Evolutionary conservation across 1,139 yeast species (phyloP).

Genomic region (Arxiozyma bovina): DNA sequence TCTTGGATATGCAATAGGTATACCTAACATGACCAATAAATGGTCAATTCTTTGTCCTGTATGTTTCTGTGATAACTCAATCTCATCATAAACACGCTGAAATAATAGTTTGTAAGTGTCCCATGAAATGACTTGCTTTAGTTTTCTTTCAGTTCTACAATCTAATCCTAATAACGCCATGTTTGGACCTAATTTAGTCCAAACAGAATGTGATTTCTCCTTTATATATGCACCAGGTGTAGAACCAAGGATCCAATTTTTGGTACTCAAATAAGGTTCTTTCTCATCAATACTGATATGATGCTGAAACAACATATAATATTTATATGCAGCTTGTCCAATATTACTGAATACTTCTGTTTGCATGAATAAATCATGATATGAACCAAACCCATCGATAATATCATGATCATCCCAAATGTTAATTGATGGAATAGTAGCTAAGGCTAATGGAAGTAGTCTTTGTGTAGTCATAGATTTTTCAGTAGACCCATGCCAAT

Average conservation of each 20-base stretch:
- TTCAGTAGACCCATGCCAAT: slow-evolving; percentile 64
- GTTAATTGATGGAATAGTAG: slow-evolving; percentile 76
- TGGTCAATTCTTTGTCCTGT: slow-evolving; percentile 54
- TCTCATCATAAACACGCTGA: slow-evolving; percentile 47
- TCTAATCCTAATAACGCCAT: slow-evolving; percentile 73
- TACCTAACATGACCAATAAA: slow-evolving; percentile 75
- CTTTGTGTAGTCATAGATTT: slow-evolving; percentile 47
- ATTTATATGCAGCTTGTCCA: slow-evolving; percentile 73
- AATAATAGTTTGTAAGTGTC: slow-evolving; percentile 57
- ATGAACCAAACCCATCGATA: slow-evolving; percentile 92
- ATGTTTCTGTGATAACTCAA: slow-evolving; percentile 26
- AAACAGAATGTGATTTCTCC: slow-evolving; percentile 57
- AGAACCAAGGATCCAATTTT: slow-evolving; percentile 50
- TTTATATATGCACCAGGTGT: slow-evolving; percentile 57
- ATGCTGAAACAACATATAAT: slow-evolving; percentile 87
- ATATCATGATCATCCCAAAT: slow-evolving; percentile 88
- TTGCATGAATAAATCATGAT: slow-evolving; percentile 63
- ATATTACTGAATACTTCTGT: slow-evolving; percentile 58
- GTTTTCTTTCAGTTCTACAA: slow-evolving; percentile 82
- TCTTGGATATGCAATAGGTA: slow-evolving; percentile 90
- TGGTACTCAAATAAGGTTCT: slow-evolving; percentile 35
- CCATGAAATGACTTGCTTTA: slow-evolving; percentile 47
- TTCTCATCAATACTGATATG: slow-evolving; percentile 48
- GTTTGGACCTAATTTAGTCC: slow-evolving; percentile 63
- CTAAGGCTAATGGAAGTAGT: slow-evolving; percentile 64